phyloP scores from a whole-genome alignment of 2,329 filamentous ascomycete species.

The Sporothrix globosa region DNA sequence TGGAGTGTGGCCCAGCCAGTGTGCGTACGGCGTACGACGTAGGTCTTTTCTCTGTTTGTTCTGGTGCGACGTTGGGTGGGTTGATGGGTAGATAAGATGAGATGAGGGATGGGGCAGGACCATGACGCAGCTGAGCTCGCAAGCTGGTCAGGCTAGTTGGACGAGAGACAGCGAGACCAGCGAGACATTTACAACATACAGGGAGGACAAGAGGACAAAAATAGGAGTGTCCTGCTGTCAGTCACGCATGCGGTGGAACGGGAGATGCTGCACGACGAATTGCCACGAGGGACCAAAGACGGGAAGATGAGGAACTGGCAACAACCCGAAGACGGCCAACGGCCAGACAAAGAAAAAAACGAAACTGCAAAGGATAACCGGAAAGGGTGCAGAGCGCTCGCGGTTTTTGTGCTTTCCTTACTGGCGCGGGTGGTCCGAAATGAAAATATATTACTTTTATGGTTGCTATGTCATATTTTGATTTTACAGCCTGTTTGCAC shows the following conservation, averaged over 20 bases:
- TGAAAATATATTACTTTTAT: constrained; percentile 8
- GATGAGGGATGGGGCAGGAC: constrained; percentile 12
- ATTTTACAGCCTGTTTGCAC: background rate
- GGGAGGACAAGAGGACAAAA: background rate
- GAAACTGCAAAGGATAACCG: background rate
- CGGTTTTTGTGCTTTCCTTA: background rate
- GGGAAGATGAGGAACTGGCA: constrained; percentile 3
- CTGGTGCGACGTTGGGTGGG: constrained; percentile 20
- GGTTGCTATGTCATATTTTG: no score
- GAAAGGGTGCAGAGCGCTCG: background rate
- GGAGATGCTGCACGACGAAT: constrained; percentile 12
- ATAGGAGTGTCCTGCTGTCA: constrained; percentile 7
- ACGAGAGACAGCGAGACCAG: background rate
- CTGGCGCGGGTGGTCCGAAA: background rate
- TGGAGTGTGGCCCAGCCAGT: constrained; percentile 12
- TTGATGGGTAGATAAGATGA: background rate
- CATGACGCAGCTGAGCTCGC: background rate
- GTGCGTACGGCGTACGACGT: background rate
- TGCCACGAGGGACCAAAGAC: constrained; percentile 23
- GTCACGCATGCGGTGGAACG: constrained; percentile 14
- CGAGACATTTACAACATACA: background rate
- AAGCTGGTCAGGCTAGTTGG: background rate
- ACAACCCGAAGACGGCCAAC: background rate
- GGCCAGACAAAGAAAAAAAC: background rate
- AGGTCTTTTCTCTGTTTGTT: background rate